phyloP scores from a whole-genome alignment of 768 basidiomycete genomes.

The Tylopilus vinaceipallidus region DNA sequence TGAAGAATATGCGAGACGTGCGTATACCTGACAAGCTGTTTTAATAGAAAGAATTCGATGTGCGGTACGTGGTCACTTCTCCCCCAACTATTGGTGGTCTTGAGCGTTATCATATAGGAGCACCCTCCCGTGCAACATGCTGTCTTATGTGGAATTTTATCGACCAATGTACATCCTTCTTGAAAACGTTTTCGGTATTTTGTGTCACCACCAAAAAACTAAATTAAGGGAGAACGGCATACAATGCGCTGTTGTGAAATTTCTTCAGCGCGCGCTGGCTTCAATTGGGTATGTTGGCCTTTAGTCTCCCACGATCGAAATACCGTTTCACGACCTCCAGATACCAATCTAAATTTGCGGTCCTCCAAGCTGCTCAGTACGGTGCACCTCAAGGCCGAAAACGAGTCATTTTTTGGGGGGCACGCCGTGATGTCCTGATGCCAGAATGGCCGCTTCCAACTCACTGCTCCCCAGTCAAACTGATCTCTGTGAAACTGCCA shows the following conservation, averaged over 20 bases:
- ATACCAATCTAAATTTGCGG: constrained; percentile 66
- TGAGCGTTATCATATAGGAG: constrained; percentile 38
- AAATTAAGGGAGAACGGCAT: constrained; percentile 38
- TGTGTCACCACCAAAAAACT: constrained; percentile 49
- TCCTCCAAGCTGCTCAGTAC: constrained; percentile 69
- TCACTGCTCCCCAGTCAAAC: constrained; percentile 43
- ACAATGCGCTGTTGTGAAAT: constrained; percentile 61
- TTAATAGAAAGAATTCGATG: constrained; percentile 54
- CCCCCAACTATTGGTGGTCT: neutral
- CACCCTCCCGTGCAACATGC: constrained; percentile 66
- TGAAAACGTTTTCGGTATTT: constrained; percentile 69
- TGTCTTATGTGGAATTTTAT: constrained; percentile 67
- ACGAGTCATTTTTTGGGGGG: constrained; percentile 68
- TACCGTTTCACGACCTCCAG: constrained; percentile 4
- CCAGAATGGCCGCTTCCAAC: constrained; percentile 67
- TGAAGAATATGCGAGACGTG: neutral
- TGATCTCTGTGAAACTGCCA: constrained; percentile 40
- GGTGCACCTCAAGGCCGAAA: constrained; percentile 68
- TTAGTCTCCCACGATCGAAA: neutral
- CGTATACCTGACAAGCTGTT: constrained; percentile 2
- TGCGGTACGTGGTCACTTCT: constrained; percentile 39
- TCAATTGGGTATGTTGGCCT: constrained; percentile 57
- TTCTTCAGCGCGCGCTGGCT: constrained; percentile 56
- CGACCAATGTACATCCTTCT: constrained; percentile 61
- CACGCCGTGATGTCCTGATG: constrained; percentile 52